These are phyloP conservation scores for Clavispora santaluciae DNA, from an alignment of 805 yeast genomes.

Conservation along the genomic window DNA sequence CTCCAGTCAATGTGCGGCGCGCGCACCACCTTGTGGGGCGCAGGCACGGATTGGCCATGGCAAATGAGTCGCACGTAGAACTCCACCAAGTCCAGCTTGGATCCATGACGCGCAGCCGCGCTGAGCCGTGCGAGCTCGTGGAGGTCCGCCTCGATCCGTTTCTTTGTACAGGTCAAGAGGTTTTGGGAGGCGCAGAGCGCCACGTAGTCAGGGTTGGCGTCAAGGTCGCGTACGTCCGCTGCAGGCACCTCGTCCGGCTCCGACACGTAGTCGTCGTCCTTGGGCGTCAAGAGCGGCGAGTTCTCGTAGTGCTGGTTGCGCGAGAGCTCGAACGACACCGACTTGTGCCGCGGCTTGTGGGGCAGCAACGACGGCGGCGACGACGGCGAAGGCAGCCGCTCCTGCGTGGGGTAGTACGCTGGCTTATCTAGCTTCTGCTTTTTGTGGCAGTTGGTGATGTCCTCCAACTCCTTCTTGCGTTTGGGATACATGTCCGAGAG, in stretches of 20 bases:
- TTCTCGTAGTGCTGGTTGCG: conserved; percentile 23
- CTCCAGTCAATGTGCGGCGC: conserved; percentile 36
- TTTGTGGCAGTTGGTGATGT: conserved; percentile 31
- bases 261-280: conserved; percentile 36
- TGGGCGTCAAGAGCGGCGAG: conserved; percentile 39
- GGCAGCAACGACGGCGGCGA: conserved; percentile 20
- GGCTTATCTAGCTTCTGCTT: conserved; percentile 18
- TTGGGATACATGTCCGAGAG: conserved; percentile 26
- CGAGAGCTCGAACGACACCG: conserved; percentile 25
- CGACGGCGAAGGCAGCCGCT: conserved; percentile 24
- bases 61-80: conserved; percentile 32
- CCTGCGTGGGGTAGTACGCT: conserved; percentile 15
- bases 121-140: conserved; percentile 24
- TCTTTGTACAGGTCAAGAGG: conserved; percentile 20
- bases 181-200: conserved; percentile 30
- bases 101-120: conserved; percentile 9
- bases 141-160: conserved; percentile 26
- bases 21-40: conserved; percentile 26
- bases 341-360: conserved; percentile 19
- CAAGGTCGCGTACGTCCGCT: conserved; percentile 9
- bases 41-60: conserved; percentile 28
- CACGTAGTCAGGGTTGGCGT: conserved; percentile 33
- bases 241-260: conserved; percentile 13
- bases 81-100: conserved; percentile 25
- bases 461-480: conserved; percentile 35